phyloP scores from a whole-genome alignment of 768 basidiomycete genomes.

The Pulveroboletus sp. region DNA sequence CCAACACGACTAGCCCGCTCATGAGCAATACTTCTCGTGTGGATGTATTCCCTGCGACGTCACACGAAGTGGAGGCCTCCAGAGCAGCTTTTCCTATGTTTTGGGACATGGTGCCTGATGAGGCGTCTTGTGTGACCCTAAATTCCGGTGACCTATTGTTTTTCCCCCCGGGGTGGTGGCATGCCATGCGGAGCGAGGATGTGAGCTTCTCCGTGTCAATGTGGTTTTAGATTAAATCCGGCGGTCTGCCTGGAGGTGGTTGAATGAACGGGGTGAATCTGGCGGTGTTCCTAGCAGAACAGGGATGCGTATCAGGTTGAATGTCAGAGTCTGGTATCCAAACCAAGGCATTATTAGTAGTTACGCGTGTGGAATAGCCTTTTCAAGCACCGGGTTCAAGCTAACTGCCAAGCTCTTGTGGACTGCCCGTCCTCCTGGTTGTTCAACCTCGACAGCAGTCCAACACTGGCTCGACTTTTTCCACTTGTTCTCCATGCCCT shows the following conservation, averaged over 20 bases:
- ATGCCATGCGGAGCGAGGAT: constrained; percentile 80
- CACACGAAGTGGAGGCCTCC: constrained; percentile 17
- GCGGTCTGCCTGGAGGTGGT: constrained; percentile 21
- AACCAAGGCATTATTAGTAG: not conserved
- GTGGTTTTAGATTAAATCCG: constrained; percentile 64
- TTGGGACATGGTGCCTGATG: constrained; percentile 48
- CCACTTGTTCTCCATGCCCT: constrained; percentile 22
- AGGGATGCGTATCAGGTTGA: constrained; percentile 1
- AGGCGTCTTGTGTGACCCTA: constrained; percentile 59
- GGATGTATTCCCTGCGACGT: constrained; percentile 60
- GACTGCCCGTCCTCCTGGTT: not conserved
- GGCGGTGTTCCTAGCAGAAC: constrained; percentile 5
- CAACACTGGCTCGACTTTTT: constrained; percentile 8
- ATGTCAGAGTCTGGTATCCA: not conserved
- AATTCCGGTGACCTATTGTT: constrained; percentile 82
- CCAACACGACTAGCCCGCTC: constrained; percentile 39
- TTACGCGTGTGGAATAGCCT: constrained; percentile 12
- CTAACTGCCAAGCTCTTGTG: constrained; percentile 9
- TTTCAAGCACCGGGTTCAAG: constrained; percentile 16
- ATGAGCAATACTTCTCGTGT: constrained; percentile 79
- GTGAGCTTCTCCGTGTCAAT: constrained; percentile 85
- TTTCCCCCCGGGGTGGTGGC: constrained; percentile 94
- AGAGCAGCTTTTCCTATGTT: constrained; percentile 46
- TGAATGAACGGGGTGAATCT: constrained; percentile 2
- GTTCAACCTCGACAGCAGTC: constrained; percentile 17